A percentile compares a stretch with the other conserved stretches of the same genome.
These are phyloP conservation scores for Vickermania spadyakhi DNA, from an alignment of 208 protist species.

Conservation along the genomic window DNA sequence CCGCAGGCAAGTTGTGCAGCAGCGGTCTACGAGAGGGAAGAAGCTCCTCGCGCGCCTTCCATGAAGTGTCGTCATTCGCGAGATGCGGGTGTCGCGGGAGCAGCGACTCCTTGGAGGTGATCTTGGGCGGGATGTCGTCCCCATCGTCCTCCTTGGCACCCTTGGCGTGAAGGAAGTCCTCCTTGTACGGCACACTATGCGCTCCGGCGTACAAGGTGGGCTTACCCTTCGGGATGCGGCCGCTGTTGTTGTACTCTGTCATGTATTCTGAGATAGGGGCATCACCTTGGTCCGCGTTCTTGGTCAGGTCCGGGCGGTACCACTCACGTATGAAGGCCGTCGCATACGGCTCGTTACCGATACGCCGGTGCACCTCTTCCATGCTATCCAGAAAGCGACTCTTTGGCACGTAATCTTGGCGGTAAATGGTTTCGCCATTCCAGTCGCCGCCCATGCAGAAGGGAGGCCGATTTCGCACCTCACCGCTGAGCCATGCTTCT, in stretches of 20 bases:
- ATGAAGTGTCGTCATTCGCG: background rate
- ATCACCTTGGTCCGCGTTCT: conserved; percentile 21
- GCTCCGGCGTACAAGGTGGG: conserved; percentile 44
- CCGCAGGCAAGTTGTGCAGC: conserved; percentile 1
- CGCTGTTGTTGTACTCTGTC: conserved; percentile 35
- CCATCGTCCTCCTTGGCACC: conserved; percentile 26
- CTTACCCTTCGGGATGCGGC: conserved; percentile 10
- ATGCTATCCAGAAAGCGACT: conserved; percentile 20
- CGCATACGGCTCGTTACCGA: conserved; percentile 5
- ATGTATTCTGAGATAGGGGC: conserved; percentile 59
- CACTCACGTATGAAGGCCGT: conserved; percentile 23
- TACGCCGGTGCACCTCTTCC: conserved; percentile 1
- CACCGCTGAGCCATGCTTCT: conserved; percentile 37
- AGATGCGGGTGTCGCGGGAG: conserved; percentile 15
- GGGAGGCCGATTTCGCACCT: conserved; percentile 63
- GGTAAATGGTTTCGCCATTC: conserved; percentile 44
- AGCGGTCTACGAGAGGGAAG: conserved; percentile 16
- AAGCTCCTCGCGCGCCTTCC: conserved; percentile 3
- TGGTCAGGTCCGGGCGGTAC: conserved; percentile 26
- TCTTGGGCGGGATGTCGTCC: conserved; percentile 51
- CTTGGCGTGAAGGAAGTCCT: conserved; percentile 40
- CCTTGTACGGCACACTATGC: conserved; percentile 26
- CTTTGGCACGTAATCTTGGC: conserved; percentile 36
- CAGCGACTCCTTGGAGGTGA: conserved; percentile 50
- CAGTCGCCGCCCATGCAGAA: conserved; percentile 25